A percentile compares a stretch with the other conserved stretches of the same genome.
phyloP scores from a whole-genome alignment of 2,329 filamentous ascomycete genomes.

The Oidium heveae region DNA sequence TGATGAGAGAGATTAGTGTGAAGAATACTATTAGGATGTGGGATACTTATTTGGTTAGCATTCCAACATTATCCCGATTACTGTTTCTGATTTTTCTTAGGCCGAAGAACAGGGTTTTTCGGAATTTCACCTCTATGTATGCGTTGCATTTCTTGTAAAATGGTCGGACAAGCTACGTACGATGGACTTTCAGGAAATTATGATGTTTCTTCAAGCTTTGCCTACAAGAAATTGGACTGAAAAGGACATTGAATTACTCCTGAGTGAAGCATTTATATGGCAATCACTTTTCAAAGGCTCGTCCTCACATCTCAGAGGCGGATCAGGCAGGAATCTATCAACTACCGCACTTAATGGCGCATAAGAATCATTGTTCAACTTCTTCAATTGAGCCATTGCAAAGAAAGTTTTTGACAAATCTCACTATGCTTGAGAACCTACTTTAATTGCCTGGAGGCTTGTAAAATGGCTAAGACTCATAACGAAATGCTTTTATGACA shows the following conservation, averaged over 20 bases:
- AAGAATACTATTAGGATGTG: constrained; percentile 97
- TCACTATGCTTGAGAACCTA: too few relatives aligned
- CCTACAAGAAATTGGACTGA: constrained; percentile 90
- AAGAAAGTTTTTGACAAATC: too few relatives aligned
- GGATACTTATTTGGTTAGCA: constrained; percentile 86
- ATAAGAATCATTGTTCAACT: constrained; percentile 2
- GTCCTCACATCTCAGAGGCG: constrained; percentile 55
- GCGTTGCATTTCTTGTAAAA: constrained; percentile 90
- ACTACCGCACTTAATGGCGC: constrained; percentile 4
- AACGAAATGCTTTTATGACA: too few relatives aligned
- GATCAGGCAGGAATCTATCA: constrained; percentile 13
- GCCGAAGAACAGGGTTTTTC: constrained; percentile 97
- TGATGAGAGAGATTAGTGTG: constrained; percentile 94
- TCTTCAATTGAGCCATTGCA: too few relatives aligned
- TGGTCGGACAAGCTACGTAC: constrained; percentile 88
- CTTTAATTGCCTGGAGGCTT: too few relatives aligned
- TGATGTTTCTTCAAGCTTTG: constrained; percentile 96
- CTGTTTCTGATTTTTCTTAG: constrained; percentile 22
- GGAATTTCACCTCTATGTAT: constrained; percentile 94
- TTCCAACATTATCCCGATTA: not conserved
- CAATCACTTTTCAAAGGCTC: constrained; percentile 91
- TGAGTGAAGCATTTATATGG: constrained; percentile 97
- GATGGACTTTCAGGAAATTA: constrained; percentile 96
- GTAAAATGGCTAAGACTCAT: too few relatives aligned
- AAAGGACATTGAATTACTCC: constrained; percentile 85